Base-by-base conservation (phyloP, 306 rosid genomes). In the Prunus kanzakura region DNA sequence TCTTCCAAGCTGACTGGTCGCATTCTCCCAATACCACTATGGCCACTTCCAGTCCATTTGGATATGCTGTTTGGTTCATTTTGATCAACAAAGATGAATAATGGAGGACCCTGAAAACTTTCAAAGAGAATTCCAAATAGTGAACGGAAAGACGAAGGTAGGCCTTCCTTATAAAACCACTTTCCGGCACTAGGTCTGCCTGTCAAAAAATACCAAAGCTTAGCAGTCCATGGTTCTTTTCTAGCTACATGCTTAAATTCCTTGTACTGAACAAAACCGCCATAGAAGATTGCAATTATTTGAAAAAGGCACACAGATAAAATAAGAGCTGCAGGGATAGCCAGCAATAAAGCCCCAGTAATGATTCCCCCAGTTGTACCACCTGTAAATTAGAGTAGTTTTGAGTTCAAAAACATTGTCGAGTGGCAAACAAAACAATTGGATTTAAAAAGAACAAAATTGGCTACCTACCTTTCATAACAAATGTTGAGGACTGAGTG, bases 401-500 rank as follows among this genome's bases (percentile, higher is more conserved):
- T 80, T 35, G 47, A 41, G 78, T 77, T 62, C 19, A 67, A 56
- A 47, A 46, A 71, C 30, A 52, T 73, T 43, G 62, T 57, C 22
- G 46, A 64, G 56, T 71, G 57, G 67, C 13, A 19, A 61, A 56
- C 3, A 45, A 49, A 74, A 23, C 67, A 54, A 71, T 51, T 15
- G 69, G 32, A 64, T 50, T 32, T 60, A 54, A 20, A 67, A 70
- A 52, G 45, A 46, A 67, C 9, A 14, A 18, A 50, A 20, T 41
- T 52, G 30, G 51, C 29, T 9, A 12, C 64, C 64, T 67, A 80
- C 96, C 92, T 75, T 82, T 81, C 71, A 90, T 81, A 25, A 82
- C 77, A 78, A 84, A 90, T 14, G 87, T 57, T 51, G 91, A 84
- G 69, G 91, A 88, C 83, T 90, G 92, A 83, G 91, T 82, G 81